These are phyloP conservation scores for Oenanthe javanica DNA, from an alignment of 140 eudicot species.

Conservation along the genomic window DNA sequence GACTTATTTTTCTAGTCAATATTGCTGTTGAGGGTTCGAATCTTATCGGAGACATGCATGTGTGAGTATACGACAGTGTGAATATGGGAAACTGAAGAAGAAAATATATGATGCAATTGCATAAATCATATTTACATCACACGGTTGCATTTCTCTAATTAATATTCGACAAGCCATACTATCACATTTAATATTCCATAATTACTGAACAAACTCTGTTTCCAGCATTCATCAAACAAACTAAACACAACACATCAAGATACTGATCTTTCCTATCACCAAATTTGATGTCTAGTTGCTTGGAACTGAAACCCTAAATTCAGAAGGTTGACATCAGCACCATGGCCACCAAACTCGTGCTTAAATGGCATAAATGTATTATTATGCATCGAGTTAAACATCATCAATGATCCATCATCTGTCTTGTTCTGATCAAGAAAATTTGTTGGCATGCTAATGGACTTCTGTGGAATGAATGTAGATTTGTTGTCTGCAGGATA, in stretches of 20 bases:
- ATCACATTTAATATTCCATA: neutral
- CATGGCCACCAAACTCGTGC: constrained; percentile 15
- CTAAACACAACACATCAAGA: neutral
- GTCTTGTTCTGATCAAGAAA: constrained; percentile 8
- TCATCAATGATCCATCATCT: constrained; percentile 19
- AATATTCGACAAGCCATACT: neutral
- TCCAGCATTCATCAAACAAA: neutral
- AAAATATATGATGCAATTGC: no score
- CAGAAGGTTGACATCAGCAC: constrained; percentile 3
- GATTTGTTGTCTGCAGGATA: neutral
- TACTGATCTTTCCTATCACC: neutral
- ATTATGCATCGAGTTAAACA: constrained; percentile 20
- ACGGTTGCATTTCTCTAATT: neutral
- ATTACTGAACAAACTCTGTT: neutral
- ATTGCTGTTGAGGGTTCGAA: neutral
- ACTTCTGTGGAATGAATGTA: neutral
- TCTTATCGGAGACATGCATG: neutral
- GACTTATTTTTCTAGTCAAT: neutral
- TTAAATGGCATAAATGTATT: constrained; percentile 14
- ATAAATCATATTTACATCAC: no score
- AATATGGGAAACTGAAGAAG: neutral
- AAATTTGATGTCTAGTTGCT: constrained; percentile 11
- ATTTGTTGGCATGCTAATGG: neutral
- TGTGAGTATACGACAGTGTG: no score
- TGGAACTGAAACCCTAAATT: constrained; percentile 18